A percentile compares a stretch with the other conserved stretches of the same genome.
phyloP scores from a whole-genome alignment of 805 yeast species.

The Candida khao-thaluensis region DNA sequence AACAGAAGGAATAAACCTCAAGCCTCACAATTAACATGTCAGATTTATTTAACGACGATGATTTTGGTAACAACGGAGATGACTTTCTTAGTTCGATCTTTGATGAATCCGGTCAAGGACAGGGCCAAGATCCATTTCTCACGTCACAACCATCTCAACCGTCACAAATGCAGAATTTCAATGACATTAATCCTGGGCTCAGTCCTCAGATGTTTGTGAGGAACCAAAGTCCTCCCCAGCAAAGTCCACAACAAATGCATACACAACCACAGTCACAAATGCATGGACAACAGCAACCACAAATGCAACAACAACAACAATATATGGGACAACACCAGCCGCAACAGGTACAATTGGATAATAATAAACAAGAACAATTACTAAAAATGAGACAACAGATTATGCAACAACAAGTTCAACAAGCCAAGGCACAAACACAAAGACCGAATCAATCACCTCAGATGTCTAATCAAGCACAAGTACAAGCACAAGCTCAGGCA shows the following conservation, averaged over 20 bases:
- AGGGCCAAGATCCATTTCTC: constrained; percentile 13
- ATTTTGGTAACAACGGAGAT: constrained; percentile 21
- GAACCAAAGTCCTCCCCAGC: constrained; percentile 7
- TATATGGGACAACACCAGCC: background rate
- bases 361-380: constrained; percentile 32
- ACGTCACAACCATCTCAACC: constrained; percentile 1
- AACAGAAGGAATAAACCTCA: too few relatives aligned
- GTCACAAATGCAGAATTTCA: background rate
- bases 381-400: constrained; percentile 39
- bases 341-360: constrained; percentile 18
- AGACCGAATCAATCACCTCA: too few relatives aligned
- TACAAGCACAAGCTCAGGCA: constrained; percentile 8
- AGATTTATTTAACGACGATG: constrained; percentile 46
- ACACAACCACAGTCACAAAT: too few relatives aligned
- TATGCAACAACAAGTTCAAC: constrained; percentile 29
- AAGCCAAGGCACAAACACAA: too few relatives aligned
- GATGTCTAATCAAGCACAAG: constrained; percentile 16
- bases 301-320: constrained; percentile 17
- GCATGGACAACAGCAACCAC: background rate
- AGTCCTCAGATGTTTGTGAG: constrained; percentile 24
- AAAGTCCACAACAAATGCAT: constrained; percentile 18
- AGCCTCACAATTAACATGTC: too few relatives aligned
- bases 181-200: constrained; percentile 11
- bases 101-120: constrained; percentile 22
- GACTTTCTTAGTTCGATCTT: constrained; percentile 39